These are phyloP conservation scores for Acer saccharum DNA, from an alignment of 345 rosid genomes.

Conservation along the genomic window DNA sequence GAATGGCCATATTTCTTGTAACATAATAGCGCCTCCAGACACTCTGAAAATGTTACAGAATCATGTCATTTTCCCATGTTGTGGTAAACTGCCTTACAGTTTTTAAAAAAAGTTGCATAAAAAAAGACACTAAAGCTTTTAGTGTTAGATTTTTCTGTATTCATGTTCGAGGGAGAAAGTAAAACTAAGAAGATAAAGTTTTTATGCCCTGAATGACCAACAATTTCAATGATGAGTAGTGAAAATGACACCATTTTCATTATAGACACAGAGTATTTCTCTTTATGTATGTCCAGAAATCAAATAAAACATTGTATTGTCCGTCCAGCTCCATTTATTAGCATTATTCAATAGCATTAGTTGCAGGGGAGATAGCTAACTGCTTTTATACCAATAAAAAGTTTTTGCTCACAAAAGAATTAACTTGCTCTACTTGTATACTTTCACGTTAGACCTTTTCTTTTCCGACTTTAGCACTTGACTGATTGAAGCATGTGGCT, in stretches of 20 bases:
- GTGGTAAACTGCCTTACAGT: not conserved
- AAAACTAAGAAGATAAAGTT: not conserved
- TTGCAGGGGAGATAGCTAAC: not conserved
- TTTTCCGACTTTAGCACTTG: not conserved
- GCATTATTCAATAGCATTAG: not conserved
- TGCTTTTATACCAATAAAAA: not conserved
- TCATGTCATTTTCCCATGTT: conserved; percentile 10
- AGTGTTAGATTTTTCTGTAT: not conserved
- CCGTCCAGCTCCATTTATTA: not conserved
- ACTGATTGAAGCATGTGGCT: not conserved
- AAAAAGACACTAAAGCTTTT: not conserved
- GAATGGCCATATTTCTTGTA: conserved; percentile 56
- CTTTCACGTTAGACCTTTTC: not conserved
- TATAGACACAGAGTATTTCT: not conserved
- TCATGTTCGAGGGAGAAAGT: not conserved
- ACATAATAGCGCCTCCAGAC: conserved; percentile 72
- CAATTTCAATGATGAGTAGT: not conserved
- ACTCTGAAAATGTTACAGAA: conserved; percentile 49
- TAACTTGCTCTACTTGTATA: not conserved
- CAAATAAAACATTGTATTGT: not conserved
- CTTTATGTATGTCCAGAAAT: not conserved
- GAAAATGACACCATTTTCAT: not conserved
- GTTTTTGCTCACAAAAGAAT: not conserved
- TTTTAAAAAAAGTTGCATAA: too few relatives aligned
- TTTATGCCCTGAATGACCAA: not conserved